Conservation (phyloP, 495 filamentous ascomycete species). For the Xylaria palmicola region DNA sequence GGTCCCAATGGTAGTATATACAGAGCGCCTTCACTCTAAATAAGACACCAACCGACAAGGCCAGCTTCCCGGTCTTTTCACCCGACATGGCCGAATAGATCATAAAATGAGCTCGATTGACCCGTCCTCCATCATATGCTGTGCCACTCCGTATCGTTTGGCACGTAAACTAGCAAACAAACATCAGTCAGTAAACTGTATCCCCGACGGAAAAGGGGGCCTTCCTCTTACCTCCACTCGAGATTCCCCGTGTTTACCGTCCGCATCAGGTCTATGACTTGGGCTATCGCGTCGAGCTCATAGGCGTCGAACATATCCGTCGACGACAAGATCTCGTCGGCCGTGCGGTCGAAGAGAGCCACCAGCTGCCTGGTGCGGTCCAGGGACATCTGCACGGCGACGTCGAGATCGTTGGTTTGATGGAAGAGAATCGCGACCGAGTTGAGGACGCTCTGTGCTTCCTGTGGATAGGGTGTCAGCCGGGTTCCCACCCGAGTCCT, state of each 20-base stretch:
- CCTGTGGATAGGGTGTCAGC: conserved; percentile 7
- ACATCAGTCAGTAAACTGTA: background rate
- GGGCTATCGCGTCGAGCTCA: conserved; percentile 21
- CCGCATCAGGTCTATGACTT: conserved; percentile 18
- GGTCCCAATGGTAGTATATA: too few species aligned
- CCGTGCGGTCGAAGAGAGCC: conserved; percentile 22
- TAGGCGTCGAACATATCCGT: conserved; percentile 5
- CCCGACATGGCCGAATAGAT: background rate
- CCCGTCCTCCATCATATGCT: conserved; percentile 17
- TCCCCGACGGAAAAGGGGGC: background rate
- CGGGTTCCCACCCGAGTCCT: too few species aligned
- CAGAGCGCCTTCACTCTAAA: too few species aligned
- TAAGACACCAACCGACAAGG: background rate
- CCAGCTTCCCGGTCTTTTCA: background rate
- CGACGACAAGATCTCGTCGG: conserved; percentile 18
- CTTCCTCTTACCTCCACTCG: conserved; percentile 25
- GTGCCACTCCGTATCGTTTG: conserved; percentile 25
- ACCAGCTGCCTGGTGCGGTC: conserved; percentile 23
- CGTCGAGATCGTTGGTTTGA: conserved; percentile 23
- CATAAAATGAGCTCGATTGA: conserved; percentile 23
- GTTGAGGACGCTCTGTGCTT: conserved; percentile 29
- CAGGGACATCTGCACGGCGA: conserved; percentile 28
- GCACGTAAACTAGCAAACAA: conserved; percentile 14
- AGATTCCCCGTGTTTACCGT: conserved; percentile 28
- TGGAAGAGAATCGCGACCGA: conserved; percentile 29